Conservation (phyloP, 1,139 yeast species). For the Blastobotrys indianensis region DNA sequence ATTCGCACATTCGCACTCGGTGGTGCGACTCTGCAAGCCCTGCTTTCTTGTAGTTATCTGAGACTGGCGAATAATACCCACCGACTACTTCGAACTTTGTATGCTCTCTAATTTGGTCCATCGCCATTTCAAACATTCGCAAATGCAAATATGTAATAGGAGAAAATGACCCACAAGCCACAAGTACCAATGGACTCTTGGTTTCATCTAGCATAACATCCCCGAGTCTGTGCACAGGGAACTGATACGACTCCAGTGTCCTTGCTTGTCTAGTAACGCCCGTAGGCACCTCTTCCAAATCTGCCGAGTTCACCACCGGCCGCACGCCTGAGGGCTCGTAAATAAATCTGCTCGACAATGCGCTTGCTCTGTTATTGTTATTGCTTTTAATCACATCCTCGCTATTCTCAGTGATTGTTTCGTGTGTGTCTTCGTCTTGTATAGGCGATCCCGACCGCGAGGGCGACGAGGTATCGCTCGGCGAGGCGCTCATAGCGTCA, state of each 20-base stretch:
- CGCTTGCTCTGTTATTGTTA: not conserved
- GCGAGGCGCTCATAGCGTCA: conserved; percentile 16
- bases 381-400: not conserved
- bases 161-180: conserved; percentile 95
- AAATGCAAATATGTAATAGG: conserved; percentile 92
- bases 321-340: conserved; percentile 31
- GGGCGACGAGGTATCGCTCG: conserved; percentile 1
- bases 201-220: conserved; percentile 64
- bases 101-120: conserved; percentile 88
- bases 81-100: conserved; percentile 94
- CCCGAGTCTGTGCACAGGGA: conserved; percentile 83
- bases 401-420: not conserved
- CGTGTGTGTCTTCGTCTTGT: not conserved
- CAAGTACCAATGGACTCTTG: conserved; percentile 85
- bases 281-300: conserved; percentile 92
- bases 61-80: conserved; percentile 96
- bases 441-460: not conserved
- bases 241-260: conserved; percentile 56
- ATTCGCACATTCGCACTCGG: conserved; percentile 95
- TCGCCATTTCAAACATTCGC: conserved; percentile 97
- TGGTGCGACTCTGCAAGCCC: conserved; percentile 87
- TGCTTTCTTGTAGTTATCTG: conserved; percentile 87
- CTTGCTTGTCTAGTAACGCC: conserved; percentile 86
- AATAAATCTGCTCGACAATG: conserved; percentile 15
- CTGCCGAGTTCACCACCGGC: conserved; percentile 59